Evolutionary conservation across 208 protist genomes (phyloP), one percentile per base, ranked within the genome.

Genomic region (Leishmania arabica): DNA sequence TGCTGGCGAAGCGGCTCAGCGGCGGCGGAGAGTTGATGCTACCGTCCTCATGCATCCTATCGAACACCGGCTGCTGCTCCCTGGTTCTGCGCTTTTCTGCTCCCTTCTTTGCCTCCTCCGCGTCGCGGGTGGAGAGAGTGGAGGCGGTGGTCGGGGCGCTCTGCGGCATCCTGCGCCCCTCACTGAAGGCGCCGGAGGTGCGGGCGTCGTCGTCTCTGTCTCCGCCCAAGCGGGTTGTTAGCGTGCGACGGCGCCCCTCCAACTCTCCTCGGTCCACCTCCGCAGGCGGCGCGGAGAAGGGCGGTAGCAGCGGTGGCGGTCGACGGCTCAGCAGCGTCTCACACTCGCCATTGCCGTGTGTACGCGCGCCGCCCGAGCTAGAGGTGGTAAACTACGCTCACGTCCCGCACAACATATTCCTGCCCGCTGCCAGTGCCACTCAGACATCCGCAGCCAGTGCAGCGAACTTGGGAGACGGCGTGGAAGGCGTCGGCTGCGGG

Each of bases 71-170:
- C 34, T 85, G 82, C 42, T 93, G 93, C 84, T 90, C 86, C 11
- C 60, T 97, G 69, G 77, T 95, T 64, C 79, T 95, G 51, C 92
- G 92, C 51, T 97, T 97, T 60, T 88, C 91, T 4, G 68, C 83
- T 15, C 85, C 79, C 8, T 71, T 90, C 82, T 87, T 89, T 31
- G 66, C 62, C 58, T 77, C 89, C 24, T 71, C 79, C 42, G 74
- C 79, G n/a, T 90, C 87, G 27, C 89, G 89, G 2, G 85, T 88
- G 45, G 91, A 95, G 78, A 86, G 85, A 34, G 85, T 92, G 15
- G 93, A 97, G 85, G 88, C 89, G 66, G 79, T 97, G 71, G 87
- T 97, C 21, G 90, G 88, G 6, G 92, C 91, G 34, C 86, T 97
- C n/a, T 86, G 90, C 75, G 89, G 85, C 53, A 77, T 97, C 64